Evolutionary conservation across 2,329 filamentous ascomycete species (phyloP), one percentile per base, ranked within the genome.

Genomic region (Lachnellula subtilissima): DNA sequence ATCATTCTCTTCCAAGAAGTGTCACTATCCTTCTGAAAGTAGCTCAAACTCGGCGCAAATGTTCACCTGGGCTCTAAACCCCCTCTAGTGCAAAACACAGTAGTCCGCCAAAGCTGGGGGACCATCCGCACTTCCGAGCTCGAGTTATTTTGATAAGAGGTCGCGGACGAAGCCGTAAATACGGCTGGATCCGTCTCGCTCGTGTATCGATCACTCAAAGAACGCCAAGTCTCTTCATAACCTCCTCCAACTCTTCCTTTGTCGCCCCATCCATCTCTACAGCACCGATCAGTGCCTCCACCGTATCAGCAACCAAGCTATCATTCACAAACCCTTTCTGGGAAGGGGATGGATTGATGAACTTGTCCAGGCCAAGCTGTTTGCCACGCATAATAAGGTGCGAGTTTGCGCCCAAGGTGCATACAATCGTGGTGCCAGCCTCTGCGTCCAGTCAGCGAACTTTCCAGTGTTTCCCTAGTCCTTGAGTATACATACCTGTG

Each of bases 221-320:
- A 45, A 45, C 42, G 9, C 52, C 46, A 17, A 54, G 45, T 35
- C 17, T 46, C 15, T 25, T 17, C 53, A 55, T 55, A 11, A 46
- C 45, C 28, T 50, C 50, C 23, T 48, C 37, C 4, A 47, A 17
- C 3, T 19, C 28, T 32, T 28, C 36, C 53, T n/a, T 14, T 15
- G 73, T 0, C 87, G 28, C 87, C 0, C 88, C 87, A 52, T 89
- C 81, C 61, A 80, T 91, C 0, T 87, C 81, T 1, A 85, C 88
- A 1, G 90, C 92, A 22, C 96, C 87, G 0, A 96, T 74, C 0
- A 91, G 82, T 0, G 91, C 83, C 67, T 97, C 92, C 0, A 96
- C 79, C 0, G 96, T 85, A 64, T 97, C 92, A 2, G 92, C 92
- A 14, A 96, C 78, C 0, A 81, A 82, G 2, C 25, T 9, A 3